A percentile compares a stretch with the other conserved stretches of the same genome.
Conservation (phyloP, 2,329 filamentous ascomycete genomes). For the Tolypocladium amazonense region DNA sequence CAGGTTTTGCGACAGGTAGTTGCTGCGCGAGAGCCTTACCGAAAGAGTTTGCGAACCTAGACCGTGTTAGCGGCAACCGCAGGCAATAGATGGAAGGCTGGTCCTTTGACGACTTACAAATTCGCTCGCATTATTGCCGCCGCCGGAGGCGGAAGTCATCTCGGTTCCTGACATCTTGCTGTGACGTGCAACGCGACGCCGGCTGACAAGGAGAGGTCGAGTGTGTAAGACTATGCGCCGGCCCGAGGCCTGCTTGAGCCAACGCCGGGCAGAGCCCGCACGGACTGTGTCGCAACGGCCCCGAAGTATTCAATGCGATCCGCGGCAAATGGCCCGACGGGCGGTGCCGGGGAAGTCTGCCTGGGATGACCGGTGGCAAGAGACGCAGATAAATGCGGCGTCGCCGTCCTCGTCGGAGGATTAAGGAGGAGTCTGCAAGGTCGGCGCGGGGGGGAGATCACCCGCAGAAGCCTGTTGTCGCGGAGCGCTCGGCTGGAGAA, state of each 20-base stretch:
- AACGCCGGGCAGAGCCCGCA: neutral
- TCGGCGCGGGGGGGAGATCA: neutral
- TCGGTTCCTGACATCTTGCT: constrained; percentile 23
- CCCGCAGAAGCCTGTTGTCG: neutral
- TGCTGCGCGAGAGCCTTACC: constrained; percentile 48
- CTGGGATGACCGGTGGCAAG: neutral
- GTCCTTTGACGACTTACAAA: constrained; percentile 56
- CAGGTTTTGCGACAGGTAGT: neutral
- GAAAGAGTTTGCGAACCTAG: constrained; percentile 95
- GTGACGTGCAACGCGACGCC: neutral
- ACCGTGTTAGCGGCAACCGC: neutral
- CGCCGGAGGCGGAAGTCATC: constrained; percentile 21
- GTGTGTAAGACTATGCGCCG: neutral
- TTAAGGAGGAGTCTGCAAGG: neutral
- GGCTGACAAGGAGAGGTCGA: neutral
- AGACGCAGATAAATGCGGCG: neutral
- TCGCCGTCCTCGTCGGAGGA: neutral
- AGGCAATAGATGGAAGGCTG: neutral
- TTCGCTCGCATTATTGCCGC: constrained; percentile 79
- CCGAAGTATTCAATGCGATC: neutral
- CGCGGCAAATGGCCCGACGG: neutral
- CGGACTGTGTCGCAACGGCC: neutral
- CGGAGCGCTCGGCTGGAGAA: neutral
- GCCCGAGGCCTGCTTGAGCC: neutral
- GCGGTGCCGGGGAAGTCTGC: neutral